Evolutionary conservation across 768 basidiomycete species (phyloP), one percentile per base, ranked within the genome.

Genomic region (Trametes meyenii): DNA sequence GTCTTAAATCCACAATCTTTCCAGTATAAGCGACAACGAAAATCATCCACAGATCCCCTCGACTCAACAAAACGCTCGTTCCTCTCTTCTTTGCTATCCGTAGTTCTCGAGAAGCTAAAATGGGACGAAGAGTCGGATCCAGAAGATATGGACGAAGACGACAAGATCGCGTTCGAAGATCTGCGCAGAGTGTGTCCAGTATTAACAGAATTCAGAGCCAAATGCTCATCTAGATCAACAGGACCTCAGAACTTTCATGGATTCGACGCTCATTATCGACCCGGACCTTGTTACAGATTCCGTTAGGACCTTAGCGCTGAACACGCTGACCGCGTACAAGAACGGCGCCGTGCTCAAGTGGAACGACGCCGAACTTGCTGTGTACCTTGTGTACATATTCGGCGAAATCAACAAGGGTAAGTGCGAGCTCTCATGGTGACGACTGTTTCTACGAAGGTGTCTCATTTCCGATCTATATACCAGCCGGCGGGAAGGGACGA

Each of bases 341-440:
- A 87, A 77, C 61, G 85, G 90, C 0, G 73, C 83, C 0, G 71
- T 79, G 17, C 74, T 97, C 38, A 83, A 90, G 61, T 98, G 97
- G 97, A 87, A 94, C 67, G 89, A 96, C 64, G 93, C 91, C 2
- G 97, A 99, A 73, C 81, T 98, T 19, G 94, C 92, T 0, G 78
- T 96, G n/a, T 94, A 94, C 73, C 81, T 98, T 24, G 87, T 98
- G 11, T 98, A 87, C 70, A 90, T 96, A 36, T 98, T 92, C 68
- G 96, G 96, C 44, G 95, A 97, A 72, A 85, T 96, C 66, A 87
- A 86, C 73, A 96, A 94, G 79, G 85, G 96, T 94, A 60, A 53
- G 88, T 71, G 50, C 42, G 42, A 7, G 10, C 11, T 16, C 21
- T 17, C 24, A 16, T 44, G 0, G 35, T 14, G 35, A 6, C n/a